These are phyloP conservation scores for Mycena floridula DNA, from an alignment of 768 basidiomycete species.

Conservation along the genomic window DNA sequence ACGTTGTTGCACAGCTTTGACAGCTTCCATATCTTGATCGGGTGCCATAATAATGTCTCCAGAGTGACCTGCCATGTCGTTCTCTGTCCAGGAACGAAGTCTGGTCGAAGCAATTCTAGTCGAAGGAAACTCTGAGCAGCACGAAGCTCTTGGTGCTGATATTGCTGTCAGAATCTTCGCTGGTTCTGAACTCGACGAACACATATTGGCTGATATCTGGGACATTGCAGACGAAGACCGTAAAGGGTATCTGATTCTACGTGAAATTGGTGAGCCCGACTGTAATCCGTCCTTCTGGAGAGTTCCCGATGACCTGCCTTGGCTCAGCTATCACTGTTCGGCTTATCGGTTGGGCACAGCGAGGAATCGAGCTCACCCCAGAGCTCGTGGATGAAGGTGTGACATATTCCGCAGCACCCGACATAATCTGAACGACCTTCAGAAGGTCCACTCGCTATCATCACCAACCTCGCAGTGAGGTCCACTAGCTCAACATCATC, in stretches of 20 bases:
- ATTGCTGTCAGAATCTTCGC: conserved; percentile 53
- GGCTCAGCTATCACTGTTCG: conserved; percentile 55
- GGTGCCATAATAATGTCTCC: too few relatives aligned
- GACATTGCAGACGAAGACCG: conserved; percentile 54
- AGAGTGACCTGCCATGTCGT: too few relatives aligned
- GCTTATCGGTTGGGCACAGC: conserved; percentile 61
- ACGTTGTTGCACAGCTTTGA: too few relatives aligned
- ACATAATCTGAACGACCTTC: too few relatives aligned
- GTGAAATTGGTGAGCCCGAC: too few relatives aligned
- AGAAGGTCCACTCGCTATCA: conserved; percentile 48
- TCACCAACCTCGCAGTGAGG: conserved; percentile 21
- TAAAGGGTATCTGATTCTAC: conserved; percentile 47
- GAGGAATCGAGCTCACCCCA: conserved; percentile 32
- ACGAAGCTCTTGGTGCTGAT: conserved; percentile 17
- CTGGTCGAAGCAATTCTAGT: not conserved
- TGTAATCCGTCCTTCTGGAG: too few relatives aligned
- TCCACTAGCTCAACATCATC: not conserved
- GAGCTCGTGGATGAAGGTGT: conserved; percentile 39
- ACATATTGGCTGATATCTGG: conserved; percentile 58
- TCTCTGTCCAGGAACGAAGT: not conserved
- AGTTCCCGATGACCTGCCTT: too few relatives aligned
- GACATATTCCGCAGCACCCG: conserved; percentile 16
- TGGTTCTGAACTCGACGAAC: conserved; percentile 45
- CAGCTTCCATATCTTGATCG: too few relatives aligned
- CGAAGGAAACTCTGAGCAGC: not conserved